phyloP scores from a whole-genome alignment of 1,284 basidiomycete genomes.

The Ceratobasidium papillatum region DNA sequence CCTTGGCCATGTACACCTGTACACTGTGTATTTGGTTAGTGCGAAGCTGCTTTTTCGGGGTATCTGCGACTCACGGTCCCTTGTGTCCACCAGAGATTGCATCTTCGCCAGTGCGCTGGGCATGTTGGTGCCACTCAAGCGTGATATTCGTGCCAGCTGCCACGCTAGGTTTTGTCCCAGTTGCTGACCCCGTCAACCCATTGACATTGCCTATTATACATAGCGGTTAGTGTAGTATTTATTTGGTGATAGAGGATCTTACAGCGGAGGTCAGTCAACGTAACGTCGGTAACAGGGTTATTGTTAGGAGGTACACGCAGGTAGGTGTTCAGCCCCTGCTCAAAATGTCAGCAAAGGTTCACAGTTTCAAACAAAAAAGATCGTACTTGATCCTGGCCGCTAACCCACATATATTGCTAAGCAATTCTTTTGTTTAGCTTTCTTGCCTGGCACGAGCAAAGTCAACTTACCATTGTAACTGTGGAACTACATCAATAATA shows the following conservation, averaged over 20 bases:
- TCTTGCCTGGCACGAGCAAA: background rate
- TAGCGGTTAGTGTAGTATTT: slow-evolving; percentile 48
- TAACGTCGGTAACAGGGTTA: slow-evolving; percentile 63
- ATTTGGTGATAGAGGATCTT: no score
- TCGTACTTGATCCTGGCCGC: slow-evolving; percentile 54
- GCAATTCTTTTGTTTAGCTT: no score
- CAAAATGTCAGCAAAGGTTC: background rate
- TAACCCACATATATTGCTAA: slow-evolving; percentile 62
- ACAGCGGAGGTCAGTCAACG: slow-evolving; percentile 55
- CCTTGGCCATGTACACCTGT: slow-evolving; percentile 61
- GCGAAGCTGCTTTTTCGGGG: no score
- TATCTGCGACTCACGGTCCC: slow-evolving; percentile 53
- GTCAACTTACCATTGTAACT: slow-evolving; percentile 55
- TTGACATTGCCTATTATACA: slow-evolving; percentile 55
- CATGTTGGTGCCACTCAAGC: slow-evolving; percentile 61
- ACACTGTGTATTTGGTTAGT: slow-evolving; percentile 25
- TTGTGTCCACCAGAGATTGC: slow-evolving; percentile 63
- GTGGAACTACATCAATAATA: background rate
- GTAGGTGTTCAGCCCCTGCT: slow-evolving; percentile 56
- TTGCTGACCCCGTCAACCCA: slow-evolving; percentile 56
- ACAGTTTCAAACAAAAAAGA: background rate
- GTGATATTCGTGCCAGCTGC: slow-evolving; percentile 55
- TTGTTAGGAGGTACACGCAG: slow-evolving; percentile 62
- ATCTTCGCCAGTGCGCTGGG: slow-evolving; percentile 63
- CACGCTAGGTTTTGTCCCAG: slow-evolving; percentile 54